A percentile compares a stretch with the other conserved stretches of the same genome.
These are phyloP conservation scores for Penstemon newberryi DNA, from an alignment of 257 asterid genomes.

Conservation along the genomic window DNA sequence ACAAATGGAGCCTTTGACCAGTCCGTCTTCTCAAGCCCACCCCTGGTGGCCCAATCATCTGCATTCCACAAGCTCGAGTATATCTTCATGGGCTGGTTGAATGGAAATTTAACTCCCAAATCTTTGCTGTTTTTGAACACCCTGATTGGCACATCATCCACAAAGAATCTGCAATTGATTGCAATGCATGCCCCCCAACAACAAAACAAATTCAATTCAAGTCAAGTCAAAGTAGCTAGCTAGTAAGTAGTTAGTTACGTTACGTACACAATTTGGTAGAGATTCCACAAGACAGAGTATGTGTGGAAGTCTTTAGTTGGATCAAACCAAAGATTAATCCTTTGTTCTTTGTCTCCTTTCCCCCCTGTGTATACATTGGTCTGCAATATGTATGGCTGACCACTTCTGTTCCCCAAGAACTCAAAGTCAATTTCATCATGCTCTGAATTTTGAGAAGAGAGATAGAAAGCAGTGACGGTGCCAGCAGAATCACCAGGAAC, in stretches of 20 bases:
- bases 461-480: conserved; percentile 82
- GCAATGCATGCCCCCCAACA: no score
- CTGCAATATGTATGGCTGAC: conserved; percentile 79
- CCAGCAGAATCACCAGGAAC: conserved; percentile 90
- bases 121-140: conserved; percentile 69
- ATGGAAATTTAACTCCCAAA: conserved; percentile 65
- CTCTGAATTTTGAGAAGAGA: conserved; percentile 73
- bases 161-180: conserved; percentile 45
- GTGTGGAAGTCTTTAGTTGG: conserved; percentile 60
- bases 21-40: conserved; percentile 76
- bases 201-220: no score
- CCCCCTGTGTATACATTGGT: conserved; percentile 83
- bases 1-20: conserved; percentile 82
- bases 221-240: no score
- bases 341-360: conserved; percentile 73
- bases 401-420: conserved; percentile 84
- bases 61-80: conserved; percentile 90
- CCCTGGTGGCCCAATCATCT: conserved; percentile 86
- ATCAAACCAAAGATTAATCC: conserved; percentile 77
- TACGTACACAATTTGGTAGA: conserved; percentile 73
- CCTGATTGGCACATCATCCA: conserved; percentile 68
- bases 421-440: conserved; percentile 87
- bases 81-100: conserved; percentile 82
- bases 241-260: no score
- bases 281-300: conserved; percentile 71